Percentiles rank a stretch among this genome's conserved stretches.
Conservation (phyloP, 192 early-diverging fungal genomes). For the Backusella liffmaniae region DNA sequence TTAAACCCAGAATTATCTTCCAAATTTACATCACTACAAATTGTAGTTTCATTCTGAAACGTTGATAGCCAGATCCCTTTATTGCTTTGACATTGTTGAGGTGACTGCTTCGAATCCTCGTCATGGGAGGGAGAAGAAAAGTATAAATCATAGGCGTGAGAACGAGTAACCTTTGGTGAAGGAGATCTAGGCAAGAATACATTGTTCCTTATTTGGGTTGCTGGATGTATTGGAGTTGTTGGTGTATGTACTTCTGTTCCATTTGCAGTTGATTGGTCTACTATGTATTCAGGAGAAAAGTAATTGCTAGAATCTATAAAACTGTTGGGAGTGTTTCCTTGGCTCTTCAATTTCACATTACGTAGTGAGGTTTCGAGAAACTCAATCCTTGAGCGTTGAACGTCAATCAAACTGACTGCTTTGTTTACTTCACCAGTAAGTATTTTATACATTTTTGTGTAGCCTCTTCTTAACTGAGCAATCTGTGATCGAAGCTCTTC, state of each 20-base stretch:
- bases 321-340: not conserved
- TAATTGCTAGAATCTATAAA: not conserved
- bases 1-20: not conserved
- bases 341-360: not conserved
- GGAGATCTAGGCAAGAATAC: not conserved
- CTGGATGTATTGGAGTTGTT: slow-evolving; percentile 9
- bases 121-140: not conserved
- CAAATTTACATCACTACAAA: not conserved
- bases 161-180: not conserved
- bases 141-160: not conserved
- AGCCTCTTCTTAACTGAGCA: slow-evolving; percentile 5
- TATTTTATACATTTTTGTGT: slow-evolving; percentile 13
- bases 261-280: slow-evolving; percentile 1
- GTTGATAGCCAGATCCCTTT: not conserved
- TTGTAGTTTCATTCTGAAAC: not conserved
- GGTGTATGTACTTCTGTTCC: slow-evolving; percentile 7
- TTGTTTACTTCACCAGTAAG: slow-evolving; percentile 12
- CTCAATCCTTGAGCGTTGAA: slow-evolving; percentile 15
- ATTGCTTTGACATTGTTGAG: not conserved
- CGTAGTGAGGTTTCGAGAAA: slow-evolving; percentile 10
- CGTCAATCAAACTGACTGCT: not conserved
- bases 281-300: slow-evolving; percentile 10
- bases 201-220: not conserved
- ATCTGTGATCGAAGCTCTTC: slow-evolving; percentile 13
- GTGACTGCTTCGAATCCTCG: not conserved